phyloP scores from a whole-genome alignment of 1,284 basidiomycete genomes.

The Boletus semigastroideus region DNA sequence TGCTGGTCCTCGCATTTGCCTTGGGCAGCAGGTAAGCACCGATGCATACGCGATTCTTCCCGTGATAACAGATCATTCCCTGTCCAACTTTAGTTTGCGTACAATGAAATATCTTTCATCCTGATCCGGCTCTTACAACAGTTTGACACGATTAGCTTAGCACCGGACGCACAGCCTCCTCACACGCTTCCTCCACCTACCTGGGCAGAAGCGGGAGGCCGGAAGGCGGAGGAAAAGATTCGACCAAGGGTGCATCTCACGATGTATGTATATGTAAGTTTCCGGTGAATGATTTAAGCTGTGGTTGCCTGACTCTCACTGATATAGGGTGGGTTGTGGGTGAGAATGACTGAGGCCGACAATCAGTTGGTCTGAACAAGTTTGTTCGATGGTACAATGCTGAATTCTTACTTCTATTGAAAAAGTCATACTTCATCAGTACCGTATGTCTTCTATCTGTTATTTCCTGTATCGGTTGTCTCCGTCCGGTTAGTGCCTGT shows the following conservation, averaged over 20 bases:
- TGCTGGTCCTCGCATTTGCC: conserved; percentile 47
- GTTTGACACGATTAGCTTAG: conserved; percentile 37
- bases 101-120: conserved; percentile 47
- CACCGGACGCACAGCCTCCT: conserved; percentile 35
- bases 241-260: conserved; percentile 40
- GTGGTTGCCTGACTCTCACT: neutral
- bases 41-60: neutral
- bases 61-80: neutral
- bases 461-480: no score
- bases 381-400: neutral
- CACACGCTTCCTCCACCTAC: conserved; percentile 31
- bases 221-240: conserved; percentile 39
- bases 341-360: conserved; percentile 26
- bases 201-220: conserved; percentile 34
- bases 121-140: conserved; percentile 44
- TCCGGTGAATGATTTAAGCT: neutral
- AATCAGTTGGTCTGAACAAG: conserved; percentile 5
- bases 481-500: no score
- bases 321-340: conserved; percentile 27
- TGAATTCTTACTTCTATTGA: no score
- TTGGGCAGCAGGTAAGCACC: conserved; percentile 42
- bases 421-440: no score
- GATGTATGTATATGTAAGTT: conserved; percentile 37
- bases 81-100: conserved; percentile 38
- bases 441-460: no score